Evolutionary conservation across 2,329 filamentous ascomycete species (phyloP), one percentile per base, ranked within the genome.

Genomic region (Cryphonectria nitschkei): DNA sequence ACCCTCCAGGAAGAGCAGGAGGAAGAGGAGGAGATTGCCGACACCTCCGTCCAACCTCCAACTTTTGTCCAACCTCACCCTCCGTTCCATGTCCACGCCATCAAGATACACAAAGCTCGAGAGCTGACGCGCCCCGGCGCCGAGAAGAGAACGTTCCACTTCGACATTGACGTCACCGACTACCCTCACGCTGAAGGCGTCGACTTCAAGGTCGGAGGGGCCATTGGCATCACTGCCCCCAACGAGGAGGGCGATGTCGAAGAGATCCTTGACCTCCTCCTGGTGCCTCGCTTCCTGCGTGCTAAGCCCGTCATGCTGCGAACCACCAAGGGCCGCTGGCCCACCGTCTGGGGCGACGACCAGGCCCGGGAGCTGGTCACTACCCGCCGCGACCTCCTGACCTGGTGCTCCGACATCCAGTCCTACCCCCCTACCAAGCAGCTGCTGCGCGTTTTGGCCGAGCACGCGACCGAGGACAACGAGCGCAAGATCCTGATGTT

Each of bases 341-440:
- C 96, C 4, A 99, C 96, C 0, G 97, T 99, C 65, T 99, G 96
- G 96, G 96, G 95, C 58, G 93, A 97, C 2, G 95, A 98, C 29
- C 83, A 93, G 80, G 82, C 95, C 8, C 89, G 96, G 70, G 91
- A 96, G 79, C 85, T 99, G n/a, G 85, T 95, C 69, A 97, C 95
- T 3, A 98, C 95, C 0, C 90, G 95, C 64, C 88, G 95, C 65
- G 95, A 97, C 79, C 85, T 99, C n/a, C 85, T 99, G 69, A 97
- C 92, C 13, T 99, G 96, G 96, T 98, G 95, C 79, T 91, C 92
- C 37, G 96, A 99, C 79, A 89, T 98, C 73, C 94, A 98, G 80
- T 97, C 94, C 19, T 94, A 95, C 76, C 91, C 95, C 1, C 95
- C 96, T 0, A 97, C 92, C 46, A 98, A 98, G 86, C 88, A 88